Evolutionary conservation across 768 basidiomycete species (phyloP).

Genomic region (Lactarius vividus): DNA sequence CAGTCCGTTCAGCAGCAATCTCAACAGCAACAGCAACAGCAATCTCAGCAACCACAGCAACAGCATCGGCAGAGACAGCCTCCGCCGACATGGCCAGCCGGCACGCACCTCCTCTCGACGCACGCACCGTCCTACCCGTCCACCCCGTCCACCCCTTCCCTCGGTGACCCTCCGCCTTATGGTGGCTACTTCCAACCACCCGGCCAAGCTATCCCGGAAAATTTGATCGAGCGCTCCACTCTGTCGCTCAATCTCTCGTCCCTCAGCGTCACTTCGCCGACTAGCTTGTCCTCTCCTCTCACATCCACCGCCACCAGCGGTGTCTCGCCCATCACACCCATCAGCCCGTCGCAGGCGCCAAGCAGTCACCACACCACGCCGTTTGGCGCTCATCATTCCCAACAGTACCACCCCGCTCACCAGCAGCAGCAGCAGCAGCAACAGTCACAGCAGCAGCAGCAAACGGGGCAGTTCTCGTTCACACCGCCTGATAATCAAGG

Average conservation of each 20-base stretch:
- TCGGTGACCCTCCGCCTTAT: slow-evolving; percentile 28
- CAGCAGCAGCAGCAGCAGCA: slow-evolving; percentile 13
- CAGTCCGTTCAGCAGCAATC: slow-evolving; percentile 31
- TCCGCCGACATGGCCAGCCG: slow-evolving; percentile 29
- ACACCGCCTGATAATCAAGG: slow-evolving; percentile 37
- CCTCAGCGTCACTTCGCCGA: slow-evolving; percentile 63
- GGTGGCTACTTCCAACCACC: slow-evolving; percentile 28
- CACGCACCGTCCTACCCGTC: slow-evolving; percentile 26
- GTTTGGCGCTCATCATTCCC: slow-evolving; percentile 42
- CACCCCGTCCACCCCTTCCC: slow-evolving; percentile 23
- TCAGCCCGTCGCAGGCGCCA: slow-evolving; percentile 49
- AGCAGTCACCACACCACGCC: slow-evolving; percentile 42
- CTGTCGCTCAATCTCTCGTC: slow-evolving; percentile 68
- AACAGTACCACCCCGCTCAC: slow-evolving; percentile 35
- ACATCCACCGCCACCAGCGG: slow-evolving; percentile 37
- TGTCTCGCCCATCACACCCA: slow-evolving; percentile 51
- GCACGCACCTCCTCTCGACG: slow-evolving; percentile 29
- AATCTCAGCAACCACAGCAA: slow-evolving; percentile 6
- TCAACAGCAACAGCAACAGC: slow-evolving; percentile 10
- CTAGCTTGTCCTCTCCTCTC: slow-evolving; percentile 52
- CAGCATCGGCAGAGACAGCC: slow-evolving; percentile 32
- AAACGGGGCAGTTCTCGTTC: slow-evolving; percentile 47
- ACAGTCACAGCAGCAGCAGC: slow-evolving; percentile 38
- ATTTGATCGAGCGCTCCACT: slow-evolving; percentile 35
- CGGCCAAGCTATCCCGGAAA: slow-evolving; percentile 28